Percentiles rank a stretch among this genome's conserved stretches.
phyloP scores from a whole-genome alignment of 495 filamentous ascomycete species.

The Penicillium paxilli region DNA sequence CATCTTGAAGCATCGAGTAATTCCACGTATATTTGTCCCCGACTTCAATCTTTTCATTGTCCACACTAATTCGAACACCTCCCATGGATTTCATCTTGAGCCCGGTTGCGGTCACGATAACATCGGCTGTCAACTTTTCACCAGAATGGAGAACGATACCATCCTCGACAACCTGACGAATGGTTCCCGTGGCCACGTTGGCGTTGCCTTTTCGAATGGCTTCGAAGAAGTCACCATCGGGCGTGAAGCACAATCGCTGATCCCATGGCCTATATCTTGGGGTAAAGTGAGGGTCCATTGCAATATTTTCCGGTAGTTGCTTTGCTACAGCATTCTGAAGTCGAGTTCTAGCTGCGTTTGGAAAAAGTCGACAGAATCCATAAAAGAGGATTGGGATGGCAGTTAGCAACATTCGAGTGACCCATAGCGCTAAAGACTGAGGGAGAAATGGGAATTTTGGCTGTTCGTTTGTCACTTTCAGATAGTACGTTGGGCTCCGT shows the following conservation, averaged over 20 bases:
- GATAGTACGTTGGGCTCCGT: conserved; percentile 52
- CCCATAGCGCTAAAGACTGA: conserved; percentile 19
- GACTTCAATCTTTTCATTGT: conserved; percentile 22
- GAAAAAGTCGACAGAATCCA: conserved; percentile 51
- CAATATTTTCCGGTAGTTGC: conserved; percentile 51
- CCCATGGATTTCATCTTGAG: conserved; percentile 31
- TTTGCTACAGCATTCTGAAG: conserved; percentile 32
- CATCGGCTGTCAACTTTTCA: conserved; percentile 53
- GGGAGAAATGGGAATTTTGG: conserved; percentile 18
- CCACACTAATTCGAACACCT: conserved; percentile 25
- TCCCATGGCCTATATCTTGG: conserved; percentile 67
- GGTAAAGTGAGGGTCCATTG: conserved; percentile 63
- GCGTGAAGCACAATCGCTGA: conserved; percentile 44
- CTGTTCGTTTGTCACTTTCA: conserved; percentile 34
- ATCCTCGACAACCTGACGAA: conserved; percentile 52
- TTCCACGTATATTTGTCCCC: conserved; percentile 39
- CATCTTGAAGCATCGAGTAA: conserved; percentile 38
- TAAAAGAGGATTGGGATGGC: conserved; percentile 34
- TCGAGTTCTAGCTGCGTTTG: conserved; percentile 37
- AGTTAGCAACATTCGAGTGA: conserved; percentile 34
- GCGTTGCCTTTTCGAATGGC: conserved; percentile 12
- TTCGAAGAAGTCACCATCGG: conserved; percentile 6
- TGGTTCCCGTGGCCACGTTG: conserved; percentile 36
- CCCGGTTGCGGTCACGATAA: conserved; percentile 68
- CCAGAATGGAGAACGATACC: conserved; percentile 55